A percentile compares a stretch with the other conserved stretches of the same genome.
Conservation (phyloP, 2,329 filamentous ascomycete genomes). For the Beauveria pseudobassiana region DNA sequence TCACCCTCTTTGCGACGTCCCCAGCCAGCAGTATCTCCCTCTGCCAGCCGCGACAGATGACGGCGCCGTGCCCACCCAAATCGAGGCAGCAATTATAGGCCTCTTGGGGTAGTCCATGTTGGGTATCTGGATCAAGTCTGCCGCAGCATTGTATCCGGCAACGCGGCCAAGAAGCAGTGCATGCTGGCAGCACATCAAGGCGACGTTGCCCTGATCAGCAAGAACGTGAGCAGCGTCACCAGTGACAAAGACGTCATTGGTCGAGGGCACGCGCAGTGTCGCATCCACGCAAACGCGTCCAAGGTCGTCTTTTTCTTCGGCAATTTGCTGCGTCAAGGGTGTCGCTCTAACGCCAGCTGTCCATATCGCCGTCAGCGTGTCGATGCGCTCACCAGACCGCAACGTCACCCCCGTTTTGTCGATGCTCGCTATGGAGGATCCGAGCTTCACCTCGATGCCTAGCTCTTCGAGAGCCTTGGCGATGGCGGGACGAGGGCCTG, state of each 20-base stretch:
- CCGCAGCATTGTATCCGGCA: constrained; percentile 27
- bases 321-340: constrained; percentile 25
- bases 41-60: constrained; percentile 25
- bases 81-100: constrained; percentile 28
- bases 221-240: constrained; percentile 26
- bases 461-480: constrained; percentile 21
- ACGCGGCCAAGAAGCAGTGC: constrained; percentile 27
- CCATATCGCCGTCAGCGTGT: constrained; percentile 28
- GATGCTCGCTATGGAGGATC: constrained; percentile 19
- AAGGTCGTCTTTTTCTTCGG: constrained; percentile 20
- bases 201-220: constrained; percentile 20
- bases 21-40: constrained; percentile 22
- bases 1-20: constrained; percentile 24
- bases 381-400: constrained; percentile 25
- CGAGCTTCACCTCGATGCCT: constrained; percentile 24
- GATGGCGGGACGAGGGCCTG: constrained; percentile 26
- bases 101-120: constrained; percentile 22
- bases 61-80: constrained; percentile 24
- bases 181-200: constrained; percentile 33
- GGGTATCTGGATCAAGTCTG: constrained; percentile 23
- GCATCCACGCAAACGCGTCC: constrained; percentile 23
- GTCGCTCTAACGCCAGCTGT: constrained; percentile 28
- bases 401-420: constrained; percentile 20
- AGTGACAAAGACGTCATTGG: constrained; percentile 22
- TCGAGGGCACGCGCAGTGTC: constrained; percentile 19